Conservation (phyloP, 108 stramenopile species). For the Discostella pseudostelligera region DNA sequence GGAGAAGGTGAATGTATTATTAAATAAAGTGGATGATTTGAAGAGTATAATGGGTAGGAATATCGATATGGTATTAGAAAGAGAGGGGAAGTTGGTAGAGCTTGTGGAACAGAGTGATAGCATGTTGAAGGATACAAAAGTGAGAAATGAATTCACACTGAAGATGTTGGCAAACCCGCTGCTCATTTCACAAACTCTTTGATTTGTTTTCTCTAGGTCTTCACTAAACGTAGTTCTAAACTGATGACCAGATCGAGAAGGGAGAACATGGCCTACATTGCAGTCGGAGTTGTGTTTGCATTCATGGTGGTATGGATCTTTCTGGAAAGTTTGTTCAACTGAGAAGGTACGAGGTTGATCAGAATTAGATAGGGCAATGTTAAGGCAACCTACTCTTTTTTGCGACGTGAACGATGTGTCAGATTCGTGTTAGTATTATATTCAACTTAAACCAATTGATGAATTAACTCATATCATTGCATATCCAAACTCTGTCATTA, state of each 20-base stretch:
- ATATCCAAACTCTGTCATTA: constrained; percentile 66
- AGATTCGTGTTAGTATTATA: neutral
- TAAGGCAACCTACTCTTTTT: too few species aligned
- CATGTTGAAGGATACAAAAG: constrained; percentile 55
- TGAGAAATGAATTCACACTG: constrained; percentile 8
- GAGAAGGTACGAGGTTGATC: too few species aligned
- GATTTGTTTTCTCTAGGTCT: too few species aligned
- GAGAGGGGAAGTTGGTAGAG: constrained; percentile 52
- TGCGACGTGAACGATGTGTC: constrained; percentile 2
- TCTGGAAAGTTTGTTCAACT: too few species aligned
- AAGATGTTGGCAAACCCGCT: neutral
- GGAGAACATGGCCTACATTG: constrained; percentile 8
- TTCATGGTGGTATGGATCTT: constrained; percentile 17
- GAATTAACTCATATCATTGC: constrained; percentile 9
- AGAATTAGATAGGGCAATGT: too few species aligned
- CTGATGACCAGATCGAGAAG: constrained; percentile 5
- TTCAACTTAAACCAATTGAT: too few species aligned
- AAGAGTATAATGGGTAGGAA: constrained; percentile 65
- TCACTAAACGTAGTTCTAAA: constrained; percentile 19
- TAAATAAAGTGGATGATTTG: constrained; percentile 69
- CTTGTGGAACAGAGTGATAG: constrained; percentile 55
- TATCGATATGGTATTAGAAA: constrained; percentile 58
- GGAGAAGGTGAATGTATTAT: constrained; percentile 37
- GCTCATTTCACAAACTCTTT: neutral
- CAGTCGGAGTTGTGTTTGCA: constrained; percentile 12